A percentile compares a stretch with the other conserved stretches of the same genome.
phyloP scores from a whole-genome alignment of 495 filamentous ascomycete genomes.

The Penicilliopsis zonata region DNA sequence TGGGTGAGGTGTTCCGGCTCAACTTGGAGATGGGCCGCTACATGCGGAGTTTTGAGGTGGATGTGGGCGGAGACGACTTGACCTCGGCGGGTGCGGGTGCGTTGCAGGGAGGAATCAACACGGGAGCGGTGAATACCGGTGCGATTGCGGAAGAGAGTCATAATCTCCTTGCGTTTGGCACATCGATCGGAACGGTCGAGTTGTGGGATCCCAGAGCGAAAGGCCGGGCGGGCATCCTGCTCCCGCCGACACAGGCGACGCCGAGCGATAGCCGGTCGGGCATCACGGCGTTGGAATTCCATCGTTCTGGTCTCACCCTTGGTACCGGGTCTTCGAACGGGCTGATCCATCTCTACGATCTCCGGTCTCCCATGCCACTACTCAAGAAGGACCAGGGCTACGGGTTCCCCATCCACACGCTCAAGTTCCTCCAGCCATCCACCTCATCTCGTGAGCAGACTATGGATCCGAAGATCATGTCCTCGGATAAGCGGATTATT shows the following conservation, averaged over 20 bases:
- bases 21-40: constrained; percentile 87
- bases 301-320: constrained; percentile 70
- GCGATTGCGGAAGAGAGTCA: constrained; percentile 85
- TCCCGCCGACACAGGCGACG: constrained; percentile 27
- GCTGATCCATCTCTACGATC: constrained; percentile 84
- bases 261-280: constrained; percentile 47
- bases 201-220: constrained; percentile 87
- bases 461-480: constrained; percentile 75
- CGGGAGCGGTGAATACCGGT: constrained; percentile 78
- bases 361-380: constrained; percentile 75
- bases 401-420: constrained; percentile 81
- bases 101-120: constrained; percentile 70
- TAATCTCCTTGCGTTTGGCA: constrained; percentile 86
- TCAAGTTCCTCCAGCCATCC: constrained; percentile 73
- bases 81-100: constrained; percentile 50
- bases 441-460: constrained; percentile 45
- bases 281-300: constrained; percentile 81
- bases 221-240: constrained; percentile 66
- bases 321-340: constrained; percentile 84
- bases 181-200: constrained; percentile 89
- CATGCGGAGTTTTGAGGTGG: constrained; percentile 68
- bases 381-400: constrained; percentile 93
- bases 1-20: constrained; percentile 83
- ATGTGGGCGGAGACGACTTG: constrained; percentile 74
- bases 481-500: constrained; percentile 88